Base-by-base conservation (phyloP, 2,329 filamentous ascomycete species). In the Cytospora piceicola region DNA sequence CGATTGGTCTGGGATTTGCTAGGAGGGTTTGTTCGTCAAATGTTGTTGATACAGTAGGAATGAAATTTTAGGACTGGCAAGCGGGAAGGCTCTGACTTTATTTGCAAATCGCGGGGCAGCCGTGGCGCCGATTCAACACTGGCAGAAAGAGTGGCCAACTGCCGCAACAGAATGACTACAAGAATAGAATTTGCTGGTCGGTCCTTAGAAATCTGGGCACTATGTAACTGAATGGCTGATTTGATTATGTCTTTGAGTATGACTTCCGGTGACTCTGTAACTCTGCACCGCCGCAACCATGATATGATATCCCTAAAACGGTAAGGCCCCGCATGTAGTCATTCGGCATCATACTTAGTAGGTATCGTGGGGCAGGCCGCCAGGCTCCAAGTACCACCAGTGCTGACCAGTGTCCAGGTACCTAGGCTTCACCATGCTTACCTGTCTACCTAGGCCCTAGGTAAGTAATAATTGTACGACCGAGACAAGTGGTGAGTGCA, bases 61-160 rank as follows among this genome's bases (percentile, higher is more conserved):
- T 56, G 63, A 61, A 66, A 63, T 68, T 68, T 68, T 61, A 63
- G 66, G 59, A 22, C 46, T 49, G 36, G 34, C 53, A 46, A 51
- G 49, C 53, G 66, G 63, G 59, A 68, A 63, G 59, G 59, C 56
- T 63, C 55, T 39, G 63, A 56, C 55, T 60, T 68, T 66, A 66
- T 68, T 55, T 68, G 66, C 34, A 63, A 66, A 55, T 61, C 57
- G 66, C 66, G 64, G 66, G 66, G 66, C 61, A 68, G 30, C 15
- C 60, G 58, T 54, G 57, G 61, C 46, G 58, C 30, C 55, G 51
- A 63, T 30, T 36, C 61, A 34, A 49, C 24, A 32, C 53, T 7
- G 29, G 15, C 55, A 27, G n/a, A 9, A 36, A 12, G 29, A 39
- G 17, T 46, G 22, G 29, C 30, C 30, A 57, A 24, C 46, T 49